Evolutionary conservation across 352 stramenopile genomes (phyloP).

Genomic region (Globisporangium irregulare): DNA sequence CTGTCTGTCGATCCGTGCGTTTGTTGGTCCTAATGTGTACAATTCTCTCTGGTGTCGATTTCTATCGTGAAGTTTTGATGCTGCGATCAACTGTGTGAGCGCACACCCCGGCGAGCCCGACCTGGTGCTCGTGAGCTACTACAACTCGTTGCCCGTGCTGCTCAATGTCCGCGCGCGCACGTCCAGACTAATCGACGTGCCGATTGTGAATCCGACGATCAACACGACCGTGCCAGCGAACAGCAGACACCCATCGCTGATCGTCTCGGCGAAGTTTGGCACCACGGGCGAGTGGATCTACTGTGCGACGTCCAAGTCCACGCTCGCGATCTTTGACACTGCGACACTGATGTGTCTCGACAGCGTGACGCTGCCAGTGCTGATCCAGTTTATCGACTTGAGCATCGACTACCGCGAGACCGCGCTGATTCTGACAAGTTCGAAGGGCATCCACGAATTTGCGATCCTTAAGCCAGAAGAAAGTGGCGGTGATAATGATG

Average conservation of each 20-base stretch:
- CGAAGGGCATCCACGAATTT: constrained; percentile 78
- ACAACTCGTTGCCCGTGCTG: constrained; percentile 52
- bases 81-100: constrained; percentile 49
- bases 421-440: constrained; percentile 56
- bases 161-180: constrained; percentile 43
- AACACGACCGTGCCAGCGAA: constrained; percentile 48
- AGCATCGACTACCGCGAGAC: constrained; percentile 50
- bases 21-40: neutral
- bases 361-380: constrained; percentile 40
- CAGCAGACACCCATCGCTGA: constrained; percentile 50
- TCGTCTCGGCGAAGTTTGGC: constrained; percentile 51
- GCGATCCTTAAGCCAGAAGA: constrained; percentile 10
- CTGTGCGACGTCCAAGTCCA: constrained; percentile 65
- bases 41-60: neutral
- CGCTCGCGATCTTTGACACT: constrained; percentile 55
- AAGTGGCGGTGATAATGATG: neutral
- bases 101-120: constrained; percentile 53
- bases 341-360: constrained; percentile 44
- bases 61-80: constrained; percentile 35
- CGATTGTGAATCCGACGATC: constrained; percentile 49
- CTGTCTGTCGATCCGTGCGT: neutral
- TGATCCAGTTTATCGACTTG: constrained; percentile 72
- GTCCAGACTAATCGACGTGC: constrained; percentile 28
- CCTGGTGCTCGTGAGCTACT: constrained; percentile 54
- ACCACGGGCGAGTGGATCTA: constrained; percentile 58